Base-by-base conservation (phyloP, 164 flowering plant species). In the Sextonia rubra region DNA sequence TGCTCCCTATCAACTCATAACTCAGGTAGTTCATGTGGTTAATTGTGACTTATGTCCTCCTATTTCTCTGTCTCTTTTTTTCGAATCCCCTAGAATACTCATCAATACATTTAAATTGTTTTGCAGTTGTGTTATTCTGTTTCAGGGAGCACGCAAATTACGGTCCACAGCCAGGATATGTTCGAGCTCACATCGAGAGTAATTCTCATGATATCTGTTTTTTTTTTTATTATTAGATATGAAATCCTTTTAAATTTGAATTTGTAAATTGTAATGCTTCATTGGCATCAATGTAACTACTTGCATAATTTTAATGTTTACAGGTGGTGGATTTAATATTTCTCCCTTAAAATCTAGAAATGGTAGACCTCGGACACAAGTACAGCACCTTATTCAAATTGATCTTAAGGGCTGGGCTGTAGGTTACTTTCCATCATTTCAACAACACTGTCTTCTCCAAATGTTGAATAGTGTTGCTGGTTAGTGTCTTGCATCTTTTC, bases 341-440 rank as follows among this genome's bases (percentile, higher is more conserved):
- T 89, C 98, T 49, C 97, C 99, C 47, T 73, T 96, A 62, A 93
- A 92, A 81, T 77, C 98, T 72, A 89, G 87, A 70, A 86, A 89
- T 81, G 99, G 99, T 69, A 89, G 82, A 77, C 94, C 99, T 37
- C 85, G 99, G 78, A 75, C 97, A 30, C 91, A 90, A 82, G 99
- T 96, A 48, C 99, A 96, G 80, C 98, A 93, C 82, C 98, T 96
- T 71, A 92, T 96, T 94, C 99, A 96, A 81, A 89, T 96, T 80
- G 99, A 96, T 85, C 80, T 96, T 73, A 96, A 96, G 82, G 99
- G 99, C 15, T 96, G 99, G 99, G 99, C 91, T 80, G 94, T 83
- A 9, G 96, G 97, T 74, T 96, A 90, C 76, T 44, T 88, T 37
- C 78, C 98, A 64, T 87, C 91, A 47, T 96, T 89, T 85, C 97